Percentiles rank a stretch among this genome's conserved stretches.
These are phyloP conservation scores for Patellaria atrata DNA, from an alignment of 495 filamentous ascomycete genomes.

Conservation along the genomic window DNA sequence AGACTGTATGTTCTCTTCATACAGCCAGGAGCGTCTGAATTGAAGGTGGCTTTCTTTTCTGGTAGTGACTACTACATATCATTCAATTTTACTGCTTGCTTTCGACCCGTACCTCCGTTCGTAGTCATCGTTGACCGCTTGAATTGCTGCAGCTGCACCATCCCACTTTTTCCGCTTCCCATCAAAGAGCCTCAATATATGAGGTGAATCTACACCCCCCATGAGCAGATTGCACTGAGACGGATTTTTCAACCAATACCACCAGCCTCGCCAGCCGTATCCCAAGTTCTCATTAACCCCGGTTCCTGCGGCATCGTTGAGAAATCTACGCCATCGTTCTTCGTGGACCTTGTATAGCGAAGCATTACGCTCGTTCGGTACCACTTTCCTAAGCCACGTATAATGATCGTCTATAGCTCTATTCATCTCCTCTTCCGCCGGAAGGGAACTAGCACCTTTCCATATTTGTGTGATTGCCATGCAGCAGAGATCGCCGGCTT, in stretches of 20 bases:
- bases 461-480: constrained; percentile 13
- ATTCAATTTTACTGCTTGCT: too few relatives aligned
- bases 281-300: neutral
- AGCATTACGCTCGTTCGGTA: neutral
- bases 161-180: constrained; percentile 1
- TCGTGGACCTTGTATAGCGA: neutral
- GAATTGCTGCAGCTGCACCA: neutral
- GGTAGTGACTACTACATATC: too few relatives aligned
- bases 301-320: neutral
- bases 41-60: too few relatives aligned
- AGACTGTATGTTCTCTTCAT: too few relatives aligned
- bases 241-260: neutral
- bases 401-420: constrained; percentile 5
- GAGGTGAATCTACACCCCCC: neutral
- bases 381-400: neutral
- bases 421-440: constrained; percentile 1
- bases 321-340: neutral
- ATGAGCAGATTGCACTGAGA: neutral
- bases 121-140: neutral
- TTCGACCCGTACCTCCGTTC: too few relatives aligned
- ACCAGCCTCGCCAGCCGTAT: neutral
- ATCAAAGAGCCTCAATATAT: neutral
- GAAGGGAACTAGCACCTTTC: constrained; percentile 5
- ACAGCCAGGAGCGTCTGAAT: too few relatives aligned
- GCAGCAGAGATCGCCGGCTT: constrained; percentile 6